Base-by-base conservation (phyloP, 169 alveolate genomes). In the Plasmodium chabaudi region DNA sequence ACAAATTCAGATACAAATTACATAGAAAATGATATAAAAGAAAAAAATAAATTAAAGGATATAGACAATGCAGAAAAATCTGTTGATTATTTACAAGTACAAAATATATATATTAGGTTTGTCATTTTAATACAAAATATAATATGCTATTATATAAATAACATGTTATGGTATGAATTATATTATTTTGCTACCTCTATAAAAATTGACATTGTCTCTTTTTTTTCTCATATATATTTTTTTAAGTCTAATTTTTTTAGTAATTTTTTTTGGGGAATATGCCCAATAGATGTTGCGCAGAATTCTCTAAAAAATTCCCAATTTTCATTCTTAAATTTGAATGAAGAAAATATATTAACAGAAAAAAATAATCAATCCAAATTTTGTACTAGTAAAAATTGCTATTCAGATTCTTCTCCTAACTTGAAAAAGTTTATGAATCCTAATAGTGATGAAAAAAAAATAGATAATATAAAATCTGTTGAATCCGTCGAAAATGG, bases 111-210 rank as follows among this genome's bases (percentile, higher is more conserved):
- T 23, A 34, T 65, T 34, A 70, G 71, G 21, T 86, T 70, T 86
- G 60, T 86, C 21, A 51, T 71, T 5, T 51, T 86, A 53, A 72
- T 86, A 3, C 91, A 86, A 59, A 86, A 69, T 25, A 86, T 71
- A 5, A 73, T 86, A 23, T 71, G 91, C 49, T 69, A 86, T 51
- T 86, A 86, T 49, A 86, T 86, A 47, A 15, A 51, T 53, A 70
- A 86, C 61, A 86, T 86, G 91, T 51, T 86, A 13, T 86, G 91
- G 91, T 86, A 69, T 55, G 91, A 86, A 65, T 44, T 86, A 9
- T 86, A 70, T 44, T 68, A 86, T 64, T 86, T 86, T 59, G 55
- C 71, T 12, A 69, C 77, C 5, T 53, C 19, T 72, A 46, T 86
- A 56, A 69, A 70, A 64, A 64, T 86, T 19, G 91, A 86, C 39